Conservation (phyloP, 2,329 filamentous ascomycete genomes). For the Trichothecium sympodiale region DNA sequence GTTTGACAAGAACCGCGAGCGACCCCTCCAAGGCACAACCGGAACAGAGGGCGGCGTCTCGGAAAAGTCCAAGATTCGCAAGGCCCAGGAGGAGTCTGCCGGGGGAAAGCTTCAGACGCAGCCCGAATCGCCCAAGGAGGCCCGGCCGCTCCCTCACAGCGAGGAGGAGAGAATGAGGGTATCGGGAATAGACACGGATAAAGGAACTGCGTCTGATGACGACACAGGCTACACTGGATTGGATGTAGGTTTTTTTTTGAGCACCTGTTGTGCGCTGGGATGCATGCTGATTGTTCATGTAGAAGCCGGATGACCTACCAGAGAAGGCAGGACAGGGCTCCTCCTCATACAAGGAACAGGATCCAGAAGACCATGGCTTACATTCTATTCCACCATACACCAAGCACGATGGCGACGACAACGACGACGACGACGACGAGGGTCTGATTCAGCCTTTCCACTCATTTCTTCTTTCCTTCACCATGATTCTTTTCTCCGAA, state of each 20-base stretch:
- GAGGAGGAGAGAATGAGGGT: slow-evolving; percentile 59
- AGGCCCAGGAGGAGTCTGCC: slow-evolving; percentile 54
- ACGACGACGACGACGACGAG: slow-evolving; percentile 30
- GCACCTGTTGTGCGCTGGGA: neutral
- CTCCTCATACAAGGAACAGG: slow-evolving; percentile 18
- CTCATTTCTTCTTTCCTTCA: slow-evolving; percentile 83
- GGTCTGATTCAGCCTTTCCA: slow-evolving; percentile 71
- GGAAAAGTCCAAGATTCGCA: slow-evolving; percentile 70
- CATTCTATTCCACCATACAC: neutral
- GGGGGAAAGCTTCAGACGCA: slow-evolving; percentile 60
- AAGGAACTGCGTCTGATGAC: slow-evolving; percentile 29
- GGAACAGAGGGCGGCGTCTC: slow-evolving; percentile 85
- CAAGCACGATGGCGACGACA: slow-evolving; percentile 20
- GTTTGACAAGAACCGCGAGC: slow-evolving; percentile 70
- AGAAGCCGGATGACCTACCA: slow-evolving; percentile 78
- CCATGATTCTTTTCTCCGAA: slow-evolving; percentile 96
- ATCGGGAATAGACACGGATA: slow-evolving; percentile 28
- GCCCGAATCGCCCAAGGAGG: slow-evolving; percentile 76
- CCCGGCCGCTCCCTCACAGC: slow-evolving; percentile 68
- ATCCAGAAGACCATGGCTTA: slow-evolving; percentile 10
- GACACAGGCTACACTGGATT: slow-evolving; percentile 23
- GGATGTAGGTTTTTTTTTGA: slow-evolving; percentile 16
- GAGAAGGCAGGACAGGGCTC: slow-evolving; percentile 66
- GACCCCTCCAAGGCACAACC: slow-evolving; percentile 74
- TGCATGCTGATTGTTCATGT: slow-evolving; percentile 3